Base-by-base conservation (phyloP, 139 green algal genomes). In the Coccomyxa sp. region DNA sequence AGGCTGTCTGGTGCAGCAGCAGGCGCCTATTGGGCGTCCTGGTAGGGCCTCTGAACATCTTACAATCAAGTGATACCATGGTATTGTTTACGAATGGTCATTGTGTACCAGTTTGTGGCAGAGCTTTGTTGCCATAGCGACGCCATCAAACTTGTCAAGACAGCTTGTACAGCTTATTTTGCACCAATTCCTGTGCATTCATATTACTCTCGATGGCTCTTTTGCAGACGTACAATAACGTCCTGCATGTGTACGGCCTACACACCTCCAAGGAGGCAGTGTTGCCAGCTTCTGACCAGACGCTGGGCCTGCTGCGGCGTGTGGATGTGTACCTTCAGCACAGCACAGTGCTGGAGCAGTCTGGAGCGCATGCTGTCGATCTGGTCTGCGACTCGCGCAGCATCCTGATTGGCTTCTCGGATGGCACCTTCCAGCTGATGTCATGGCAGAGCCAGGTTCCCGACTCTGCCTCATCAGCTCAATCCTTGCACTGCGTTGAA, bases 391-490 rank as follows among this genome's bases (percentile, higher is more conserved):
- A 94, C 82, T 79, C 77, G 80, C 82, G 86, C 9, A 80, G 79
- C 15, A 21, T 96, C 57, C 81, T 95, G 63, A 81, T 95, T 0
- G 90, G 83, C 0, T 88, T 93, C 32, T 82, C 82, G 9, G 91
- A 95, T 60, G 93, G 92, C 27, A 86, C 84, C 51, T 82, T 92
- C 79, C 89, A 88, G 32, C 85, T 89, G 18, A 88, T 88, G 63
- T 91, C 86, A 10, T 96, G 93, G 93, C 79, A 85, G 13, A 90
- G 89, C 71, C 91, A 95, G 89, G 93, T 95, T 76, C 23, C 82
- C 14, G 38, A 51, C 58, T 51, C 18, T 12, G 13, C 57, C 80
- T 76, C 32, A 13, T 63, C 23, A 51, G 51, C 81, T 13, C 68
- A 32, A 51, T 51, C 38, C 38, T 51, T 75, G 66, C 66, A 75